Conservation (phyloP, 2,329 filamentous ascomycete genomes). For the Exophiala mesophila region DNA sequence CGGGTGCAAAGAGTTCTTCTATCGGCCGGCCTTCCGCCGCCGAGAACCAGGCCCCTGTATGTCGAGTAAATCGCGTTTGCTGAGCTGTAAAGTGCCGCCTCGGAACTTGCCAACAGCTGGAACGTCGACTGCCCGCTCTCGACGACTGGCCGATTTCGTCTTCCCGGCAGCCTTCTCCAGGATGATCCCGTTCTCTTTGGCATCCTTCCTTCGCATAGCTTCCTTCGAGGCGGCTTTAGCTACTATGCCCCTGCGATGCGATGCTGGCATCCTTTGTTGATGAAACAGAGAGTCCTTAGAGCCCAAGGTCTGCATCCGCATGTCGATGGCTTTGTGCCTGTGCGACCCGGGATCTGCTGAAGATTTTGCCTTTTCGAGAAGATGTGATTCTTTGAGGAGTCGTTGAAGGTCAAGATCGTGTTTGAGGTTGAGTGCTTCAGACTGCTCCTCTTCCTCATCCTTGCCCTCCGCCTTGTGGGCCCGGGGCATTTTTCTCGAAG, state of each 20-base stretch:
- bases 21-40: slow-evolving; percentile 9
- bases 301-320: slow-evolving; percentile 76
- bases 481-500: slow-evolving; percentile 2
- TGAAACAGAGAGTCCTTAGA: slow-evolving; percentile 68
- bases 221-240: slow-evolving; percentile 63
- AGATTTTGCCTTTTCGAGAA: slow-evolving; percentile 60
- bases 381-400: slow-evolving; percentile 84
- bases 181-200: slow-evolving; percentile 84
- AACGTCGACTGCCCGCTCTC: slow-evolving; percentile 63
- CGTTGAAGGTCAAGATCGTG: slow-evolving; percentile 91
- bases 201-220: slow-evolving; percentile 67
- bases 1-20: background rate
- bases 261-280: slow-evolving; percentile 85
- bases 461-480: slow-evolving; percentile 24
- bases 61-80: slow-evolving; percentile 66
- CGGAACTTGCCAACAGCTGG: slow-evolving; percentile 76
- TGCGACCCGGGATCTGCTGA: slow-evolving; percentile 62
- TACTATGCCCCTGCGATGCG: slow-evolving; percentile 77
- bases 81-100: slow-evolving; percentile 74
- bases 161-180: slow-evolving; percentile 56
- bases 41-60: slow-evolving; percentile 52
- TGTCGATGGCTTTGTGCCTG: slow-evolving; percentile 74
- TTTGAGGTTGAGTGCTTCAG: slow-evolving; percentile 65
- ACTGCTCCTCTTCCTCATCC: slow-evolving; percentile 50
- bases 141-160: slow-evolving; percentile 36